Conservation (phyloP, 2,329 filamentous ascomycete genomes). For the Sporothrix euskadiensis region DNA sequence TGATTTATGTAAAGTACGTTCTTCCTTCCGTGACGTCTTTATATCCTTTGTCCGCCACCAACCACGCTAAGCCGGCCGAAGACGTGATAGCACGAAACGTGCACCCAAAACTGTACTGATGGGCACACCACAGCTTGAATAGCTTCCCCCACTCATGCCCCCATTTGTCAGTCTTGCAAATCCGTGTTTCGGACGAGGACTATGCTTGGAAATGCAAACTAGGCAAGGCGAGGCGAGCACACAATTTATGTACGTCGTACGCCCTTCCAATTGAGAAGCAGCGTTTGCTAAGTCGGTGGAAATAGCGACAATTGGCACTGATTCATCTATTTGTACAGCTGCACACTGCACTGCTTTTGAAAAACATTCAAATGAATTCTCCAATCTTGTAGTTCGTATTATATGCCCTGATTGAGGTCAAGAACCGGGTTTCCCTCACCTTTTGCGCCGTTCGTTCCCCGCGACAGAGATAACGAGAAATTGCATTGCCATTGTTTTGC, state of each 20-base stretch:
- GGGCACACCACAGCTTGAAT: not conserved
- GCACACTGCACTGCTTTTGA: not conserved
- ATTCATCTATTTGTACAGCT: not conserved
- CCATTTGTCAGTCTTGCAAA: constrained; percentile 17
- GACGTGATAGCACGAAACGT: constrained; percentile 4
- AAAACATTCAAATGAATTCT: not conserved
- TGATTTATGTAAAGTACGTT: not conserved
- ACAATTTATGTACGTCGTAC: not conserved
- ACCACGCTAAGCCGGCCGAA: not conserved
- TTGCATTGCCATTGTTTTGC: not conserved
- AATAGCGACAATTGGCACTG: not conserved
- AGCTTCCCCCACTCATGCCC: not conserved
- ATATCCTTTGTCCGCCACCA: not conserved
- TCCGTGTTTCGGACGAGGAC: constrained; percentile 1
- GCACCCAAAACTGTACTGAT: no score
- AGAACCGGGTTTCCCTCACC: not conserved
- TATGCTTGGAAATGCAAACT: constrained; percentile 5
- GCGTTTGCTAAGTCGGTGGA: not conserved
- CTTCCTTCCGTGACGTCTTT: not conserved
- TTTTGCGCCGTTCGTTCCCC: not conserved
- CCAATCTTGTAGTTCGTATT: no score
- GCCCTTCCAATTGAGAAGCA: no score
- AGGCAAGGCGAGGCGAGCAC: not conserved
- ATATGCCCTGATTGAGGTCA: not conserved
- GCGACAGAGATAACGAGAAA: not conserved